These are phyloP conservation scores for Thozetella sp. DNA, from an alignment of 495 filamentous ascomycete genomes.

Conservation along the genomic window DNA sequence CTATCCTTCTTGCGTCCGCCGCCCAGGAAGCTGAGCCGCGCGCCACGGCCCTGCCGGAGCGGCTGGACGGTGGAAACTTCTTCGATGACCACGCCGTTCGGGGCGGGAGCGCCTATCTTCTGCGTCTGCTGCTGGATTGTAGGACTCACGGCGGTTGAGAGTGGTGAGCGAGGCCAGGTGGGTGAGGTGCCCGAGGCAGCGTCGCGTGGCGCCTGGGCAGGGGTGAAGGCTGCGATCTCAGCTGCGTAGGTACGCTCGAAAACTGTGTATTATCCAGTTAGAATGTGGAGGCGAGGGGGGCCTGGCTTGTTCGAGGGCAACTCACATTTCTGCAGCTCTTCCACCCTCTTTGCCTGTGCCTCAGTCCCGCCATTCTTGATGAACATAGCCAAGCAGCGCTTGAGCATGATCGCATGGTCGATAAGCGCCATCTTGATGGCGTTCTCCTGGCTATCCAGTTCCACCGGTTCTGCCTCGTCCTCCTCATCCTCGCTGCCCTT, in stretches of 20 bases:
- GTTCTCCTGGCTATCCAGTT: slow-evolving; percentile 71
- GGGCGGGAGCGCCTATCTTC: slow-evolving; percentile 14
- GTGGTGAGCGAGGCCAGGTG: slow-evolving; percentile 41
- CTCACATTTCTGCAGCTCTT: slow-evolving; percentile 55
- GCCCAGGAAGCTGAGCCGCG: slow-evolving; percentile 48
- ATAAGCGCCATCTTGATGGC: slow-evolving; percentile 84
- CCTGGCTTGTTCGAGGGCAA: too few species aligned
- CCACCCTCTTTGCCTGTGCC: slow-evolving; percentile 35
- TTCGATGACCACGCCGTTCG: slow-evolving; percentile 32
- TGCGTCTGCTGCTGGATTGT: slow-evolving; percentile 20
- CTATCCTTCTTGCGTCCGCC: slow-evolving; percentile 42
- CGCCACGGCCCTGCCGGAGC: slow-evolving; percentile 40
- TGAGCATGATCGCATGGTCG: slow-evolving; percentile 86
- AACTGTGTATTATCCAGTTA: slow-evolving; percentile 27
- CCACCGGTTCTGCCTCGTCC: slow-evolving; percentile 47
- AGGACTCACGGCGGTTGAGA: slow-evolving; percentile 14
- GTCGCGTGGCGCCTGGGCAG: slow-evolving; percentile 29
- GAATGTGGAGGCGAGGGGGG: slow-evolving; percentile 17
- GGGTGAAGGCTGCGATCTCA: slow-evolving; percentile 60
- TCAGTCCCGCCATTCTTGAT: slow-evolving; percentile 55
- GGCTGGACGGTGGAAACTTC: slow-evolving; percentile 39
- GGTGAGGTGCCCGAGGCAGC: slow-evolving; percentile 36
- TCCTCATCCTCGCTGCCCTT: slow-evolving; percentile 47
- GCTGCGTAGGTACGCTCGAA: slow-evolving; percentile 64
- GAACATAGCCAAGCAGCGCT: slow-evolving; percentile 76